Percentiles rank a stretch among this genome's conserved stretches.
Evolutionary conservation across 257 asterid genomes (phyloP).

Genomic region (Schizonepeta tenuifolia): DNA sequence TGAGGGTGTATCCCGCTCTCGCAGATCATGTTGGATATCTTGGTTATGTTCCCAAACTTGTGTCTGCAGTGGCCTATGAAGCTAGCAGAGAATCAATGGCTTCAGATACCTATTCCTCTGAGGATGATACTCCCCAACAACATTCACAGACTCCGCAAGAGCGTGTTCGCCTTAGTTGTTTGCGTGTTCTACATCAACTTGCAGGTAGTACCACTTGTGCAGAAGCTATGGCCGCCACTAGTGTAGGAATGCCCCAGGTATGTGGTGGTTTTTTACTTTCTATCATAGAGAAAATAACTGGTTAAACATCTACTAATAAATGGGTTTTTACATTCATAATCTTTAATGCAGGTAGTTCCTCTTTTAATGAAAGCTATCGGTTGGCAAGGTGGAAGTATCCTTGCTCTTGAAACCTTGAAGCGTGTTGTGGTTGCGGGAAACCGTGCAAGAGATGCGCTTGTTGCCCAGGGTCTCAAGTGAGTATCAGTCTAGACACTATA

Average conservation of each 20-base stretch:
- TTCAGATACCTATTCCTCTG: slow-evolving; percentile 61
- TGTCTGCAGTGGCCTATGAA: slow-evolving; percentile 92
- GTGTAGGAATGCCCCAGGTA: slow-evolving; percentile 97
- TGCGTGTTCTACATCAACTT: slow-evolving; percentile 97
- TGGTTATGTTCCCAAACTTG: slow-evolving; percentile 96
- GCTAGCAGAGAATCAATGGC: slow-evolving; percentile 97
- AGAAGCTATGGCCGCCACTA: slow-evolving; percentile 99
- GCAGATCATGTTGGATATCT: slow-evolving; percentile 99
- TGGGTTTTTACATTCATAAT: slow-evolving; percentile 33
- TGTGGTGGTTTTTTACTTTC: slow-evolving; percentile 22
- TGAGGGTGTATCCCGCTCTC: slow-evolving; percentile 97
- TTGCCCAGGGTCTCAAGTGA: slow-evolving; percentile 98
- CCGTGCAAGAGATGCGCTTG: slow-evolving; percentile 97
- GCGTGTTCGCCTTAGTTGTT: slow-evolving; percentile 94
- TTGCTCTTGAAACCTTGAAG: slow-evolving; percentile 97
- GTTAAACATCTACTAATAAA: slow-evolving; percentile 17
- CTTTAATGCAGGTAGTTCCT: slow-evolving; percentile 82
- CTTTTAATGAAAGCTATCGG: slow-evolving; percentile 98
- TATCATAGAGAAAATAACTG: slow-evolving; percentile 4
- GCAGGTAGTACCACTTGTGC: slow-evolving; percentile 98
- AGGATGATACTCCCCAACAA: slow-evolving; percentile 57
- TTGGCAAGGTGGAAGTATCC: slow-evolving; percentile 99
- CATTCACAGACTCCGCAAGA: slow-evolving; percentile 83
- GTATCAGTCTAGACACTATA: slow-evolving; percentile 29
- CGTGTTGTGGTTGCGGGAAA: slow-evolving; percentile 97